Conservation (phyloP, 148 eudicot species). For the Linanthus parryae region DNA sequence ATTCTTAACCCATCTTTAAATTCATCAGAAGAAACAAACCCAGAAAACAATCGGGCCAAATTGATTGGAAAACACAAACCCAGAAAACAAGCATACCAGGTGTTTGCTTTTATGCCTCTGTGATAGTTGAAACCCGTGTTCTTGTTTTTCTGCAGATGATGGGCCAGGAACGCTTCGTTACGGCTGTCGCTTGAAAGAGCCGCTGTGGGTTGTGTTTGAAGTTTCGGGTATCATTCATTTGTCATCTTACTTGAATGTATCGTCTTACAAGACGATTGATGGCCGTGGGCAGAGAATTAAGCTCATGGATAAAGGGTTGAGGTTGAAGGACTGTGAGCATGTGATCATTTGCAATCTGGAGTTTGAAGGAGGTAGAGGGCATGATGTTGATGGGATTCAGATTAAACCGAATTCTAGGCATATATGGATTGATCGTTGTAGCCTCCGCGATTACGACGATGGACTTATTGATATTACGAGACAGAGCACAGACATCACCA, state of each 20-base stretch:
- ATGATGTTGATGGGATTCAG: conserved; percentile 81
- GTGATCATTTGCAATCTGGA: conserved; percentile 66
- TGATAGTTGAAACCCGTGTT: too few species aligned
- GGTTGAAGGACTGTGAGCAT: conserved; percentile 75
- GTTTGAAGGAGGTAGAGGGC: conserved; percentile 76
- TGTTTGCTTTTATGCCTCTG: too few species aligned
- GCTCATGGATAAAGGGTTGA: conserved; percentile 58
- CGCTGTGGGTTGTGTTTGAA: conserved; percentile 75
- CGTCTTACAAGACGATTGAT: conserved; percentile 71
- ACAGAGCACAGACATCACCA: conserved; percentile 68
- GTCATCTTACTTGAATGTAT: conserved; percentile 44
- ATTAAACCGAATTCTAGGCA: conserved; percentile 76
- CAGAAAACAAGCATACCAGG: too few species aligned
- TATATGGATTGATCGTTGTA: conserved; percentile 86
- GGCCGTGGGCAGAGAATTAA: conserved; percentile 71
- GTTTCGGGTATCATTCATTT: conserved; percentile 67
- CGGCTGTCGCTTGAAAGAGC: conserved; percentile 62
- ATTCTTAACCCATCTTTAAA: too few species aligned
- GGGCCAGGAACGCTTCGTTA: conserved; percentile 78
- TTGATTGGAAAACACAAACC: too few species aligned
- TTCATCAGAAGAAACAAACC: too few species aligned
- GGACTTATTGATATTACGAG: conserved; percentile 78
- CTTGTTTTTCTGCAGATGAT: conserved; percentile 45
- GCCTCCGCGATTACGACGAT: conserved; percentile 65
- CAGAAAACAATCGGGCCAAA: too few species aligned